These are phyloP conservation scores for Bipolaris zeicola DNA, from an alignment of 2,329 filamentous ascomycete genomes.

Conservation along the genomic window DNA sequence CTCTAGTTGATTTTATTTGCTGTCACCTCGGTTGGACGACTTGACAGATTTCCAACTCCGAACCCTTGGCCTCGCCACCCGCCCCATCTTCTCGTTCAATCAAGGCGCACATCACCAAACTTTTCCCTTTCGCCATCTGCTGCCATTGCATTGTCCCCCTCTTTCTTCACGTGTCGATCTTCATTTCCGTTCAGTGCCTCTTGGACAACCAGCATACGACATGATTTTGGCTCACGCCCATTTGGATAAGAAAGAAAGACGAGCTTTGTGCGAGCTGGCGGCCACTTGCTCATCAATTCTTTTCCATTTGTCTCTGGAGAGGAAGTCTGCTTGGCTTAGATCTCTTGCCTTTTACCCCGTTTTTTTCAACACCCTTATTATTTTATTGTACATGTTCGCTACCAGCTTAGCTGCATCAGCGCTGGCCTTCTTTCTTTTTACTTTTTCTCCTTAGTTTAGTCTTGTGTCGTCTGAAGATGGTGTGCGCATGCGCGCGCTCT, in stretches of 20 bases:
- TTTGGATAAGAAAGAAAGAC: conserved; percentile 3
- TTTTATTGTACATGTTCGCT: conserved; percentile 29
- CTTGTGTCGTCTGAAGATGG: background rate
- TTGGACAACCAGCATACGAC: background rate
- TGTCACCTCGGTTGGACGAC: conserved; percentile 12
- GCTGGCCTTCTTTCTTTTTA: conserved; percentile 16
- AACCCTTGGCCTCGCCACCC: background rate
- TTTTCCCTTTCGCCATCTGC: background rate
- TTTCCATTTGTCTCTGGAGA: background rate
- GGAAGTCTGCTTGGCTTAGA: conserved; percentile 15
- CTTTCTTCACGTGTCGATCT: background rate
- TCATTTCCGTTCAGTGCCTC: background rate
- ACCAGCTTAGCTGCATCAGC: conserved; percentile 11
- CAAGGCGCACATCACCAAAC: background rate
- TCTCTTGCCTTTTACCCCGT: conserved; percentile 9
- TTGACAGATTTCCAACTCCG: conserved; percentile 3
- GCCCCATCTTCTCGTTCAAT: background rate
- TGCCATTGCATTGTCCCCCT: background rate
- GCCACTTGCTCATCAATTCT: background rate
- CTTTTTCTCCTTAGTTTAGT: conserved; percentile 2
- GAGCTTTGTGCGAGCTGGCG: background rate
- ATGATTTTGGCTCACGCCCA: conserved; percentile 1
- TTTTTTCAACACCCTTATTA: conserved; percentile 16
- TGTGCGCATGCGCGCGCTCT: background rate
- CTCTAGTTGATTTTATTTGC: conserved; percentile 11